Evolutionary conservation across 148 eudicot genomes (phyloP).

Genomic region (Dysphania ambrosioides): DNA sequence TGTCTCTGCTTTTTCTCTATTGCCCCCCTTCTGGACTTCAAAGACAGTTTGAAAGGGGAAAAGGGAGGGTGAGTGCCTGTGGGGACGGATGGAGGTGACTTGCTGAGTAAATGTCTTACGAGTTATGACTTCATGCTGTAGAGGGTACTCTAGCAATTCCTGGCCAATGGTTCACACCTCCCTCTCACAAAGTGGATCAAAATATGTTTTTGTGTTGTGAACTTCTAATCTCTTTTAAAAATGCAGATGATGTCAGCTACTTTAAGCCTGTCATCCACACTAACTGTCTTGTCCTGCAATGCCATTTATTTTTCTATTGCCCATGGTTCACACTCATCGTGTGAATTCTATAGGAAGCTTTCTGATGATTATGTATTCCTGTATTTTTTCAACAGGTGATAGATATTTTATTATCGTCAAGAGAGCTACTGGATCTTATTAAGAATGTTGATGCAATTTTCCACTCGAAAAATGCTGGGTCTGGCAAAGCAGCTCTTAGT

Average conservation of each 20-base stretch:
- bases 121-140: neutral
- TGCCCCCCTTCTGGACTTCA: neutral
- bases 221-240: neutral
- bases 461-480: slow-evolving; percentile 51
- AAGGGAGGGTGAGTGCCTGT: neutral
- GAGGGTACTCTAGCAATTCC: neutral
- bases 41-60: neutral
- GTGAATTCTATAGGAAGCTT: neutral
- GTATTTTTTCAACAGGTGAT: slow-evolving; percentile 49
- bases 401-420: slow-evolving; percentile 60
- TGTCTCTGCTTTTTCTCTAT: neutral
- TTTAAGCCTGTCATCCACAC: neutral
- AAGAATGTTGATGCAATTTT: slow-evolving; percentile 65
- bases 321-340: neutral
- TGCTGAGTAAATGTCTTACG: neutral
- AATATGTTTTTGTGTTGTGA: neutral
- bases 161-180: neutral
- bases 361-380: slow-evolving; percentile 7
- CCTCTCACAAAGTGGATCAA: neutral
- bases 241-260: neutral
- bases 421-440: slow-evolving; percentile 61
- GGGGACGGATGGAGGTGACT: neutral
- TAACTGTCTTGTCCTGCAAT: neutral
- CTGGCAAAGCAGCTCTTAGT: slow-evolving; percentile 48
- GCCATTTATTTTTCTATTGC: neutral